Evolutionary conservation across 192 early-diverging fungal genomes (phyloP), one percentile per base, ranked within the genome.

Genomic region (Backusella parvicylindrica): DNA sequence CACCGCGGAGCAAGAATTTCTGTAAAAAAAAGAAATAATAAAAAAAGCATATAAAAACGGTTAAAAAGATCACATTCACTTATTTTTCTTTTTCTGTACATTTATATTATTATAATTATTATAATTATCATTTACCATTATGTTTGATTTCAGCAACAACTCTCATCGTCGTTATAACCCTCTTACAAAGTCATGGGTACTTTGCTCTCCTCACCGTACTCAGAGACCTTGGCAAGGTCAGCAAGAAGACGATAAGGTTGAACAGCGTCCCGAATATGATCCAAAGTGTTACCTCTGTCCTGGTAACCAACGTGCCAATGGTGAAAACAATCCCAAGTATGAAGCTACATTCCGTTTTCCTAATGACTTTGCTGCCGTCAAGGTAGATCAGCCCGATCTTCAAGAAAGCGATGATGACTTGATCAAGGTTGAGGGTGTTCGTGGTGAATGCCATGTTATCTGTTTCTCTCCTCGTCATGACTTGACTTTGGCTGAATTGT

Each of bases 151-250:
- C 37, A 81, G 70, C 36, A 73, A 89, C 40, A 84, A 92, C 64
- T 88, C 91, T 6, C 96, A 96, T 82, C 85, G 91, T 16, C 91
- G 97, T n/a, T 95, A 87, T 85, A 99, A 99, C 75, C 97, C 97
- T 32, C 83, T 99, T 74, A 94, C 92, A 8, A 85, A 92, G 74
- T 87, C 91, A 0, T 99, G 97, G 97, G 95, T 98, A 50, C 86
- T 99, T 15, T 96, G 95, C 81, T 97, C 95, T 26, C 97, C 97
- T 6, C 97, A 99, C 79, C 91, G 97, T 16, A 93, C 95, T 26
- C 92, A 94, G 72, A 86, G 97, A 37, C 97, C 97, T 1, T 99
- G 97, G 97, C 90, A 92, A 47, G 94, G 95, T 72, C 83, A 86
- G 68, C 81, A 86, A 26, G 95, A 95, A 75, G 75, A 82, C 6